Evolutionary conservation across 2,329 filamentous ascomycete genomes (phyloP).

Genomic region (Leptographium flavum): DNA sequence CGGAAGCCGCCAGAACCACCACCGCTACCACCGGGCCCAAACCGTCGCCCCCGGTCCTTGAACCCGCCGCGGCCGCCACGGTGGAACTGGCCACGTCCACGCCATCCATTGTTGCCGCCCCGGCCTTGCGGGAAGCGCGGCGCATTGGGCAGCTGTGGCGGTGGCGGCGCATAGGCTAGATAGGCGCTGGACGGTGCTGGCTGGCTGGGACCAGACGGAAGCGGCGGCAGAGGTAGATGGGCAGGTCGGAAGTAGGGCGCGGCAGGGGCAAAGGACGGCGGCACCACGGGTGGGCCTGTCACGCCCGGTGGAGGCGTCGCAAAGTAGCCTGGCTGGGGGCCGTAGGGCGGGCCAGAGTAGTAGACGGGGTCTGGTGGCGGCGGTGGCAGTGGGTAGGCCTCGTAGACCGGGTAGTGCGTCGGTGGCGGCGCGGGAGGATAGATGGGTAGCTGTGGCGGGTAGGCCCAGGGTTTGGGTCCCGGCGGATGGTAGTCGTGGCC

Average conservation of each 20-base stretch:
- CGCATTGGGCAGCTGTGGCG: neutral
- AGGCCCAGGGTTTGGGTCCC: neutral
- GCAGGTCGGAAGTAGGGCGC: conserved; percentile 9
- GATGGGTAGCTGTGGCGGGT: conserved; percentile 9
- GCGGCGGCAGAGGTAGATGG: conserved; percentile 6
- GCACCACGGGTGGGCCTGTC: conserved; percentile 11
- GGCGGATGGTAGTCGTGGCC: no score
- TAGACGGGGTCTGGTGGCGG: conserved; percentile 2
- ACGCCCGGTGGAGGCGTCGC: conserved; percentile 9
- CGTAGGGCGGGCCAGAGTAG: conserved; percentile 7
- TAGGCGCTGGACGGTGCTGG: neutral
- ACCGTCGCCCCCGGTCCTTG: neutral
- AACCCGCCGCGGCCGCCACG: conserved; percentile 2
- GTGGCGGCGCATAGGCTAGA: neutral
- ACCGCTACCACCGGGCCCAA: no score
- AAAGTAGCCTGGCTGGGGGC: conserved; percentile 5
- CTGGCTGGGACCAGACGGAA: neutral
- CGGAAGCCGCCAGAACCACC: neutral
- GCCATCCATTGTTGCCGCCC: conserved; percentile 1
- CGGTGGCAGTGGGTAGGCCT: conserved; percentile 5
- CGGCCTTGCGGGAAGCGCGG: neutral
- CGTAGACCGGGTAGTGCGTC: conserved; percentile 9
- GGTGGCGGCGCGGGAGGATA: conserved; percentile 7
- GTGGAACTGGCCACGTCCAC: conserved; percentile 1
- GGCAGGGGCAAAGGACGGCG: conserved; percentile 8